phyloP scores from a whole-genome alignment of 129 eudicot genomes.

The Centella asiatica region DNA sequence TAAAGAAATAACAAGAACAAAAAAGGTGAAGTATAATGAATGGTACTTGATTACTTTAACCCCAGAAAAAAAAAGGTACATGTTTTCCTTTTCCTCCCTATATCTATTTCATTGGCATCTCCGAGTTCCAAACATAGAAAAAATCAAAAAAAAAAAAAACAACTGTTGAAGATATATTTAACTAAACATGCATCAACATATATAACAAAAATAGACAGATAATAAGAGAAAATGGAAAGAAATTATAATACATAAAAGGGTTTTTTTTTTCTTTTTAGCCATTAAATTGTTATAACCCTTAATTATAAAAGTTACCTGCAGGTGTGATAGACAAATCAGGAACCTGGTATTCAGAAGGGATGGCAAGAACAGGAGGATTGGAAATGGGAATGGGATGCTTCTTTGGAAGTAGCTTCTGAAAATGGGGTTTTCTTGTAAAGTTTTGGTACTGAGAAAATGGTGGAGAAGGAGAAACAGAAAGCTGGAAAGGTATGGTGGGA shows the following conservation, averaged over 20 bases:
- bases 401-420: conserved; percentile 38
- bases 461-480: conserved; percentile 28
- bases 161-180: no score
- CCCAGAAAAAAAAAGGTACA: no score
- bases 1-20: no score
- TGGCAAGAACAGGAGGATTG: conserved; percentile 25
- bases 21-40: neutral
- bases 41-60: no score
- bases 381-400: conserved; percentile 18
- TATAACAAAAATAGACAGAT: conserved; percentile 8
- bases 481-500: conserved; percentile 48
- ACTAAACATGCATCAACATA: conserved; percentile 23
- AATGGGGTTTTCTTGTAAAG: conserved; percentile 45
- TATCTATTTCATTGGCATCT: neutral
- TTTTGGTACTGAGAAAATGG: conserved; percentile 35
- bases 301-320: conserved; percentile 15
- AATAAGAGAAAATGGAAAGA: neutral
- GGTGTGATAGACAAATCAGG: conserved; percentile 20
- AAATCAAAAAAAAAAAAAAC: no score
- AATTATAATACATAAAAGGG: neutral
- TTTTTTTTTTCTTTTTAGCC: no score
- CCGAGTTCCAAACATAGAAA: neutral
- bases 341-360: conserved; percentile 35
- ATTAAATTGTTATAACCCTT: no score
- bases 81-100: neutral